These are phyloP conservation scores for Hippophae tibetana DNA, from an alignment of 306 rosid genomes.

Conservation along the genomic window DNA sequence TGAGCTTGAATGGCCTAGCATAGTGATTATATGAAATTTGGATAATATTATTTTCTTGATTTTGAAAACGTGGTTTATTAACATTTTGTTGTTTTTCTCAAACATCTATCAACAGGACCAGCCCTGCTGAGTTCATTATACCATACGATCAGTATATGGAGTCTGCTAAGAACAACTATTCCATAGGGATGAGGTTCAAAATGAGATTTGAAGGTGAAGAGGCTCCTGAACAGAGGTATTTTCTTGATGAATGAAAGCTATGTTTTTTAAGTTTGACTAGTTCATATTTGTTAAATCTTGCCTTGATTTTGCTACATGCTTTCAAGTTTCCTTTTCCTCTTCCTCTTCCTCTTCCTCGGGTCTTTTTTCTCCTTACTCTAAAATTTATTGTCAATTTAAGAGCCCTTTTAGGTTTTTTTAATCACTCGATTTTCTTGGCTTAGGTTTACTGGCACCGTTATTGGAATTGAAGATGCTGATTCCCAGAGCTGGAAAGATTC, in stretches of 20 bases:
- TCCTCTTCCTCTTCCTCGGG: too few relatives aligned
- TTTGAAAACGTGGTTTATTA: background rate
- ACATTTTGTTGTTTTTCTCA: background rate
- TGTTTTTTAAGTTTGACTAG: too few relatives aligned
- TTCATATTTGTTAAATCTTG: too few relatives aligned
- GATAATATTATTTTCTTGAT: background rate
- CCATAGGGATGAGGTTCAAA: constrained; percentile 90
- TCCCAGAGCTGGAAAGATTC: constrained; percentile 66
- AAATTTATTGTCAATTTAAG: background rate
- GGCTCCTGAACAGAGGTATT: constrained; percentile 94
- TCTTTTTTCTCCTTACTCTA: background rate
- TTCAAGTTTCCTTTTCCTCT: too few relatives aligned
- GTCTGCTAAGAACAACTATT: constrained; percentile 52
- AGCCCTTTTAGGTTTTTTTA: background rate
- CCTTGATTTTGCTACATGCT: too few relatives aligned
- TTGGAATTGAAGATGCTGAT: constrained; percentile 81
- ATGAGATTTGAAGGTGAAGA: constrained; percentile 98
- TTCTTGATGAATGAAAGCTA: background rate
- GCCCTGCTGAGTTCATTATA: constrained; percentile 89
- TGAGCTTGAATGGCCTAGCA: too few relatives aligned
- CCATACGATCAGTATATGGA: constrained; percentile 85
- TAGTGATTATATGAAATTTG: too few relatives aligned
- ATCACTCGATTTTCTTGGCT: constrained; percentile 2
- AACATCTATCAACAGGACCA: constrained; percentile 48
- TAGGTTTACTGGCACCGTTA: constrained; percentile 85